phyloP scores from a whole-genome alignment of 148 eudicot species.

The Camellia granthamiana region DNA sequence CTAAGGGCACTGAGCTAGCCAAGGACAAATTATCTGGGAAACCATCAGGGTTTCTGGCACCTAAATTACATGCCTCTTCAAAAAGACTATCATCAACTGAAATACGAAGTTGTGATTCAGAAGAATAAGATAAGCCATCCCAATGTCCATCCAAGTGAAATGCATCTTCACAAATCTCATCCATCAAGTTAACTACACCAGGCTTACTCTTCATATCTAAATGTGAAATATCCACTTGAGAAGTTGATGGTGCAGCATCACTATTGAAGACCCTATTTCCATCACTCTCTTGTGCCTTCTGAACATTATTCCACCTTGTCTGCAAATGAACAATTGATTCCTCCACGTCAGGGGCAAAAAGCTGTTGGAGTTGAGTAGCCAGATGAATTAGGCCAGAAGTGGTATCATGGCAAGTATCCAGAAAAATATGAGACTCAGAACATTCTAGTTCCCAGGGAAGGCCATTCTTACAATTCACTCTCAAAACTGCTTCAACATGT shows the following conservation, averaged over 20 bases:
- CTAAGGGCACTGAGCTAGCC: slow-evolving; percentile 14
- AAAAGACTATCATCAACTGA: slow-evolving; percentile 23
- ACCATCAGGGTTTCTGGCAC: slow-evolving; percentile 17
- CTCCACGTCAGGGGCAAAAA: slow-evolving; percentile 86
- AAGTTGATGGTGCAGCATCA: slow-evolving; percentile 34
- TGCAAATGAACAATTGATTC: slow-evolving; percentile 82
- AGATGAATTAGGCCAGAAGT: slow-evolving; percentile 60
- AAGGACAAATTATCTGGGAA: slow-evolving; percentile 18
- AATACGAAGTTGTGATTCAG: slow-evolving; percentile 28
- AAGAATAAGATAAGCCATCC: slow-evolving; percentile 25
- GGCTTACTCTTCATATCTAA: slow-evolving; percentile 35
- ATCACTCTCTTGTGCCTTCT: slow-evolving; percentile 47
- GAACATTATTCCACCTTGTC: slow-evolving; percentile 76
- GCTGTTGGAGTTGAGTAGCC: slow-evolving; percentile 82
- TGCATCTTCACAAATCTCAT: slow-evolving; percentile 79
- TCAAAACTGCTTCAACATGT: slow-evolving; percentile 53
- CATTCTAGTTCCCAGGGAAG: slow-evolving; percentile 73
- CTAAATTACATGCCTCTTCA: slow-evolving; percentile 26
- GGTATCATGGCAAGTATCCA: slow-evolving; percentile 91
- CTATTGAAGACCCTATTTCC: slow-evolving; percentile 22
- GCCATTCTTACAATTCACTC: slow-evolving; percentile 45
- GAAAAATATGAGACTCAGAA: slow-evolving; percentile 52
- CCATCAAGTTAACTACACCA: slow-evolving; percentile 55
- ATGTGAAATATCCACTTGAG: slow-evolving; percentile 35
- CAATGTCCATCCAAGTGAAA: slow-evolving; percentile 38